Base-by-base conservation (phyloP, 192 early-diverging fungal genomes). In the Linderina pennispora region DNA sequence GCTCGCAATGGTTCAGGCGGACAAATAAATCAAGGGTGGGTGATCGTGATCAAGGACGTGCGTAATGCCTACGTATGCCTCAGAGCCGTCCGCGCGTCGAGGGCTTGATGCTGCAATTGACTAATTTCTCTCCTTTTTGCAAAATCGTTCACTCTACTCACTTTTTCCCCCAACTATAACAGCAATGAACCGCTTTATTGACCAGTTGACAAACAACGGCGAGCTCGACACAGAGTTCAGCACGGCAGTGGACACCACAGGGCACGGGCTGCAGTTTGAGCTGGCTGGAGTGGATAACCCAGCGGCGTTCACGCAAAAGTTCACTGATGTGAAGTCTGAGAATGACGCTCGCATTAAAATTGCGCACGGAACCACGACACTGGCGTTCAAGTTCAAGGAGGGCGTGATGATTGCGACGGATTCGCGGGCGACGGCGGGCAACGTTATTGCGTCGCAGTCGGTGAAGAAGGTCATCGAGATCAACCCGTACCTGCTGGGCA, bases 391-490 rank as follows among this genome's bases (percentile, higher is more conserved):
- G 68, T 99, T 93, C 75, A 79, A 87, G 44, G 77, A 82, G 32
- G 97, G 97, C 26, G 85, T 99, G 31, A 79, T 99, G 34, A 89
- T 99, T 20, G 87, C 89, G 11, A 91, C 91, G 8, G 97, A 99
- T 76, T 99, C 94, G 35, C 82, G 97, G 52, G 97, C 97, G 18
- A 91, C 94, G 11, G 77, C 83, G 50, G 97, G 97, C 50, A 61
- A 53, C n/a, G 43, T 53, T 7, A 62, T 79, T 88, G 88, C 89
- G 32, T 92, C 94, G 25, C 91, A 94, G 67, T 84, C 83, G 16
- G 92, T 99, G 23, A 97, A 96, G 56, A 99, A 99, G 71, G 85
- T 99, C 13, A 97, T 99, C 66, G 94, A 99, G 62, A 99, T 99
- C 56, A 99, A 97, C 74, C 92, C 91, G 35, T 97, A 92, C 56